These are phyloP conservation scores for Trichosporon ovoides DNA, from an alignment of 1,284 basidiomycete species.

Conservation along the genomic window DNA sequence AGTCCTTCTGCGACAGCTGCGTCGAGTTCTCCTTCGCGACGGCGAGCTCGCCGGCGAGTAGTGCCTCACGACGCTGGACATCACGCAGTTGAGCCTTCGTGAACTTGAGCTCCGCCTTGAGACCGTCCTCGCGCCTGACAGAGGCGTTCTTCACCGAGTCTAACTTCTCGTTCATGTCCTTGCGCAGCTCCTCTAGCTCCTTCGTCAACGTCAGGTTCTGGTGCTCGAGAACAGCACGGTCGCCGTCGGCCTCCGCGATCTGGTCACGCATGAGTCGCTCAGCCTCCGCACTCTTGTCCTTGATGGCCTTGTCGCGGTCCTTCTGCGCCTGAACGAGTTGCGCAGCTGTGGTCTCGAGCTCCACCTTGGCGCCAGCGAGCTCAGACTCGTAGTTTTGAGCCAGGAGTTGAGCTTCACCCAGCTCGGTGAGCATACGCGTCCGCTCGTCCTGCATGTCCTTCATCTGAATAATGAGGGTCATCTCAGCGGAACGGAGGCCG, in stretches of 20 bases:
- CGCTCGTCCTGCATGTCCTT: conserved; percentile 66
- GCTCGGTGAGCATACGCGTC: conserved; percentile 59
- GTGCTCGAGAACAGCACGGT: conserved; percentile 79
- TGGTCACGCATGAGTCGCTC: conserved; percentile 79
- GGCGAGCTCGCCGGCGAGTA: conserved; percentile 41
- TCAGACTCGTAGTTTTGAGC: conserved; percentile 69
- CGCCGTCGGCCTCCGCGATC: conserved; percentile 82
- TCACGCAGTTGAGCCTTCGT: conserved; percentile 46
- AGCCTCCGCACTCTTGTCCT: conserved; percentile 69
- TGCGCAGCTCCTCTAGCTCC: conserved; percentile 40
- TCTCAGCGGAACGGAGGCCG: conserved; percentile 54
- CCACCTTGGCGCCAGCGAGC: conserved; percentile 51
- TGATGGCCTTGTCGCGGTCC: conserved; percentile 72
- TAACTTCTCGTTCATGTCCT: conserved; percentile 42
- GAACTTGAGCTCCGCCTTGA: conserved; percentile 47
- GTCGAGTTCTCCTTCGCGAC: conserved; percentile 37
- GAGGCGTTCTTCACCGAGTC: conserved; percentile 40
- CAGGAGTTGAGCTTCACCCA: conserved; percentile 67
- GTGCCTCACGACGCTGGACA: conserved; percentile 39
- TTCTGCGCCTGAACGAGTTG: conserved; percentile 61
- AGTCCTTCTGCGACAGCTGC: conserved; percentile 31
- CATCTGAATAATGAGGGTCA: conserved; percentile 53
- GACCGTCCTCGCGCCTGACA: conserved; percentile 43
- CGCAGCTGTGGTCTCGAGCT: conserved; percentile 49
- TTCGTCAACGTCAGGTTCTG: conserved; percentile 71